Conservation (phyloP, 805 yeast species). For the Babjeviella inositovora region DNA sequence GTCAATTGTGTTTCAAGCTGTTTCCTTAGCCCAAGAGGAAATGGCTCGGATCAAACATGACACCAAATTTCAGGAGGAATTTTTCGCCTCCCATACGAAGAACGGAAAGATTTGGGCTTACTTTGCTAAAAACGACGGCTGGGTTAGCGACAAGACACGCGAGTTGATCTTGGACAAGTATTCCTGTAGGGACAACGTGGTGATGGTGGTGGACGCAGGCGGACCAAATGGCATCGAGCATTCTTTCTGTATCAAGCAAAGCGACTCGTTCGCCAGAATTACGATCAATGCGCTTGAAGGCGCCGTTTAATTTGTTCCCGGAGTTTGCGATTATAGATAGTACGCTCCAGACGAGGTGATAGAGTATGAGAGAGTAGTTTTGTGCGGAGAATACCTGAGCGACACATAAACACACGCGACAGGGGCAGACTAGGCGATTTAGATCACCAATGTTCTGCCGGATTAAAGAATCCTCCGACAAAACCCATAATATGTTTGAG, state of each 20-base stretch:
- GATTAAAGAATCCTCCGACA: too few relatives aligned
- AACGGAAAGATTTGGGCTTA: constrained; percentile 30
- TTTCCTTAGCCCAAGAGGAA: constrained; percentile 44
- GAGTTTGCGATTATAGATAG: too few relatives aligned
- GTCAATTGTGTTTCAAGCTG: constrained; percentile 31
- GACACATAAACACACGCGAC: too few relatives aligned
- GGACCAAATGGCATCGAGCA: constrained; percentile 26
- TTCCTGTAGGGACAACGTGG: constrained; percentile 10
- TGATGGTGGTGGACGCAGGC: constrained; percentile 14
- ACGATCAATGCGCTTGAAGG: constrained; percentile 10
- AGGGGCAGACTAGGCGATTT: too few relatives aligned
- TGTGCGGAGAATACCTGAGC: too few relatives aligned
- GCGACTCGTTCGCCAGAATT: constrained; percentile 28
- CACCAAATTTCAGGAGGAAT: constrained; percentile 31
- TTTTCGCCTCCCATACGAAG: constrained; percentile 12
- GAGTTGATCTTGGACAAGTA: constrained; percentile 20
- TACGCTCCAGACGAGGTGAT: too few relatives aligned
- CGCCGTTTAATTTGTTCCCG: too few relatives aligned
- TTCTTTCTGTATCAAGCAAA: constrained; percentile 44
- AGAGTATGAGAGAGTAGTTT: too few relatives aligned
- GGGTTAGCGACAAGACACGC: constrained; percentile 43
- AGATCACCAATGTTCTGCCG: too few relatives aligned
- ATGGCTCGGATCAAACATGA: constrained; percentile 33
- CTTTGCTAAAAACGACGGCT: constrained; percentile 45
- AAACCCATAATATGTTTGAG: too few relatives aligned